These are phyloP conservation scores for Xylariaceae sp. DNA, from an alignment of 2,329 filamentous ascomycete species.

Conservation along the genomic window DNA sequence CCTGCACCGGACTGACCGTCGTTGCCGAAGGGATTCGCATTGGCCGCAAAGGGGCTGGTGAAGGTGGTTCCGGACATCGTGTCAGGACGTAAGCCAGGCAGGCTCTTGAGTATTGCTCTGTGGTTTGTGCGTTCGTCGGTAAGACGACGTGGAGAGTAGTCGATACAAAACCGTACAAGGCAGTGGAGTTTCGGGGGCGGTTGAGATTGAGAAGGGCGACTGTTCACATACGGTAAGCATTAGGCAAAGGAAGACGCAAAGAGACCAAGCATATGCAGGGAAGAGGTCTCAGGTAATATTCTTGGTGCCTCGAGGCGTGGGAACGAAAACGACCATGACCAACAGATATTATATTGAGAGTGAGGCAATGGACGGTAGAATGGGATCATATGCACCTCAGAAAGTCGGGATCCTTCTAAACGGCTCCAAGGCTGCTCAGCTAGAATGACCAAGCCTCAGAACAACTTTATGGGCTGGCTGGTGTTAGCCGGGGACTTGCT, in stretches of 20 bases:
- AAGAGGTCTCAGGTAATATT: no score
- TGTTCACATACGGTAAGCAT: constrained; percentile 54
- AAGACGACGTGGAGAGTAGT: constrained; percentile 59
- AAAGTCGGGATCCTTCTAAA: no score
- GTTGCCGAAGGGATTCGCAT: constrained; percentile 66
- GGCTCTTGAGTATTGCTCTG: constrained; percentile 1
- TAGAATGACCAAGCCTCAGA: no score
- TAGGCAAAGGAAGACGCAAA: constrained; percentile 36
- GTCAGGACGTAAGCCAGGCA: constrained; percentile 29
- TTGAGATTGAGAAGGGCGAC: constrained; percentile 55
- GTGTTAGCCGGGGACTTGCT: no score
- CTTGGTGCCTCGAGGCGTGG: background rate
- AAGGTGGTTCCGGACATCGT: constrained; percentile 69
- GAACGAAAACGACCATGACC: background rate
- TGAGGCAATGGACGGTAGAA: no score
- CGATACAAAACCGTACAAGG: constrained; percentile 63
- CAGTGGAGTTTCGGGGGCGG: constrained; percentile 60
- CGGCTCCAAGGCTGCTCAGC: no score
- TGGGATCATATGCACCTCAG: no score
- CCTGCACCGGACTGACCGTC: constrained; percentile 28
- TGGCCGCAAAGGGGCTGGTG: constrained; percentile 61
- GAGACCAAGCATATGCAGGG: no score
- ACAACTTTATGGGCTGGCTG: no score
- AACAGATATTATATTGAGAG: no score
- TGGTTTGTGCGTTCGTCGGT: constrained; percentile 52